Conservation (phyloP, 495 filamentous ascomycete genomes). For the Barbatosphaeria neglecta region DNA sequence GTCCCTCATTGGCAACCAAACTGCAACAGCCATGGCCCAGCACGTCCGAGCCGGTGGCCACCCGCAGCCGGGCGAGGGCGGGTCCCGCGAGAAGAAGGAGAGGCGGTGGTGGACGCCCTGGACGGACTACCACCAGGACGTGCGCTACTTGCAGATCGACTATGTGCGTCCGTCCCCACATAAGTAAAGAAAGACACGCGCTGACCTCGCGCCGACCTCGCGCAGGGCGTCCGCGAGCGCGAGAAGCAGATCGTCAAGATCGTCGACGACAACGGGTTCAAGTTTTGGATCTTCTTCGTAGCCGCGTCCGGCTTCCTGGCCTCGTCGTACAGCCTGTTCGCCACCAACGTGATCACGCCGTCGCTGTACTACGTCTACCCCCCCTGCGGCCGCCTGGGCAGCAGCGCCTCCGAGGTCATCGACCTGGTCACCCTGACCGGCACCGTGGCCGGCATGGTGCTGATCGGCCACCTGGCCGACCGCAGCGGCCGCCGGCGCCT, state of each 20-base stretch:
- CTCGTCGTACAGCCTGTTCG: conserved; percentile 39
- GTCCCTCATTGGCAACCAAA: too few species aligned
- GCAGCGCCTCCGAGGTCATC: conserved; percentile 21
- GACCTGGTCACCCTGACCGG: conserved; percentile 45
- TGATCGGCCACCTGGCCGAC: conserved; percentile 48
- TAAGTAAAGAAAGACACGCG: too few species aligned
- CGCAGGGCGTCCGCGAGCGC: not conserved
- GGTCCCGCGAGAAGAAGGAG: not conserved
- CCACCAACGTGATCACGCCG: conserved; percentile 45
- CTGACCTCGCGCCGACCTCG: not conserved
- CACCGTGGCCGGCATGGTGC: conserved; percentile 41
- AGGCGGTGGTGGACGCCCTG: not conserved
- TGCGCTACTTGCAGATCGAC: not conserved
- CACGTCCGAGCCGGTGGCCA: too few species aligned
- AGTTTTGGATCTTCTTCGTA: conserved; percentile 24
- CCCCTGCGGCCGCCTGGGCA: conserved; percentile 9
- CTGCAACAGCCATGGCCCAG: not conserved
- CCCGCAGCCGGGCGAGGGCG: not conserved
- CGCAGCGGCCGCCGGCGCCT: conserved; percentile 46
- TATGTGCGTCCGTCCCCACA: too few species aligned
- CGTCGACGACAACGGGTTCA: conserved; percentile 10
- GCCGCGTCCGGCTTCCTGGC: conserved; percentile 37
- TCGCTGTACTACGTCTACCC: conserved; percentile 49
- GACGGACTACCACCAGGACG: not conserved
- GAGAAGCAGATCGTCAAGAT: conserved; percentile 4